Evolutionary conservation across 345 rosid genomes (phyloP).

Genomic region (Carallia pectinifolia): DNA sequence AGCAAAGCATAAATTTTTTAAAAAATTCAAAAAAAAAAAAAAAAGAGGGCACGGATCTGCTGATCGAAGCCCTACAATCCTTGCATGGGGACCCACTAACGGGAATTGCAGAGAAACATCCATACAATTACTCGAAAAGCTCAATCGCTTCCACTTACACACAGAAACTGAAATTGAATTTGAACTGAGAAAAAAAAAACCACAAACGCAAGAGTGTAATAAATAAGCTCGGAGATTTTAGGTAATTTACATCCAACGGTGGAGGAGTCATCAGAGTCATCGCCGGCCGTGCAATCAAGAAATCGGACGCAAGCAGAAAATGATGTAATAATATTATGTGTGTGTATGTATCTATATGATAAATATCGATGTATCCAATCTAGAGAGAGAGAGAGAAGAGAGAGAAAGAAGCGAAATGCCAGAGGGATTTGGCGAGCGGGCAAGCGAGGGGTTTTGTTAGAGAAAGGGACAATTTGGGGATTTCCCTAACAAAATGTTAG

Average conservation of each 20-base stretch:
- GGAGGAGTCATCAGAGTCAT: constrained; percentile 66
- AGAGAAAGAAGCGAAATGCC: neutral
- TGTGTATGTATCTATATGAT: no score
- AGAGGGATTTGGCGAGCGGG: neutral
- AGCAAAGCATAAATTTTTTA: neutral
- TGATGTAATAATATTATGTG: no score
- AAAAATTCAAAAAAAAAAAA: neutral
- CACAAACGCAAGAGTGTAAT: constrained; percentile 7
- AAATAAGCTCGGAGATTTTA: neutral
- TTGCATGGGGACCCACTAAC: neutral
- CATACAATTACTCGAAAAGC: neutral
- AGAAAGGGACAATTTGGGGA: constrained; percentile 17
- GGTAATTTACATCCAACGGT: constrained; percentile 41
- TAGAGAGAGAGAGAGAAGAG: constrained; percentile 5
- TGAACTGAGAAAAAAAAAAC: neutral
- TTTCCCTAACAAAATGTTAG: neutral
- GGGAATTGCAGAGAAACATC: neutral
- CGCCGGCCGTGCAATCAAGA: constrained; percentile 29
- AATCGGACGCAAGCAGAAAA: constrained; percentile 13
- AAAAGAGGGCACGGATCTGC: constrained; percentile 36
- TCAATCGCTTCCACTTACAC: neutral
- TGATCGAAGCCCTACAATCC: constrained; percentile 35
- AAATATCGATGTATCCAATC: neutral
- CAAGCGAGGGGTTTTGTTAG: neutral
- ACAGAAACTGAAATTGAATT: neutral